Base-by-base conservation (phyloP, 2,329 filamentous ascomycete genomes). In the Fusarium sp. region DNA sequence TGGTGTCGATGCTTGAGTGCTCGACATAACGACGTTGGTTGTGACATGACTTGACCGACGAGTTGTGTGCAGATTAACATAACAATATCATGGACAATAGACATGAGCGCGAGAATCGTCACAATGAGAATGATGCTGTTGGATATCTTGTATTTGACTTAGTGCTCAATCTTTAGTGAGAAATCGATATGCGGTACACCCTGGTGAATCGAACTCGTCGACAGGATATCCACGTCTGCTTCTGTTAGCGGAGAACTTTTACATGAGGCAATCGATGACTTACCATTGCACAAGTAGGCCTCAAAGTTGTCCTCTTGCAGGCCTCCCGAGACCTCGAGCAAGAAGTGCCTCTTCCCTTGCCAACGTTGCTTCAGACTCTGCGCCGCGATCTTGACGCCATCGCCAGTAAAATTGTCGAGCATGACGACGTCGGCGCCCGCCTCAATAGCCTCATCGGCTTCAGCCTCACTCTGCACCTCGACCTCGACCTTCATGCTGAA, bases 401-500 rank as follows among this genome's bases (percentile, higher is more conserved):
- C 92, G 1, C 93, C 91, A 0, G 91, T 92, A 80, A 98, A 99
- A 83, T 99, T 99, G 82, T 99, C 96, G 69, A 99, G 85, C 96
- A 99, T 99, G 71, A 99, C 92, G 22, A 99, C 92, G 82, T 99
- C 96, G 0, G 96, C 96, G 1, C 96, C 96, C 0, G 96, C 96
- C 4, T 86, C 90, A 78, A 98, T 95, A 1, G 96, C 96, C 84
- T 97, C 94, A 81, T 98, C 92, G 1, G 96, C 96, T 84, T 98
- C 95, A 50, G 88, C 91, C 83, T 98, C 92, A 78, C 88, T 93
- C 85, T 96, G 94, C 56, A 96, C 96, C 86, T 99, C 96, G 27
- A 99, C 96, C 85, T 99, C 96, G 45, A 99, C 89, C 87, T 98
- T 99, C 68, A 98, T 88, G 45, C 93, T 91, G 83, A 98, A 99